A percentile compares a stretch with the other conserved stretches of the same genome.
These are phyloP conservation scores for Rhododendron henanense DNA, from an alignment of 148 eudicot genomes.

Conservation along the genomic window DNA sequence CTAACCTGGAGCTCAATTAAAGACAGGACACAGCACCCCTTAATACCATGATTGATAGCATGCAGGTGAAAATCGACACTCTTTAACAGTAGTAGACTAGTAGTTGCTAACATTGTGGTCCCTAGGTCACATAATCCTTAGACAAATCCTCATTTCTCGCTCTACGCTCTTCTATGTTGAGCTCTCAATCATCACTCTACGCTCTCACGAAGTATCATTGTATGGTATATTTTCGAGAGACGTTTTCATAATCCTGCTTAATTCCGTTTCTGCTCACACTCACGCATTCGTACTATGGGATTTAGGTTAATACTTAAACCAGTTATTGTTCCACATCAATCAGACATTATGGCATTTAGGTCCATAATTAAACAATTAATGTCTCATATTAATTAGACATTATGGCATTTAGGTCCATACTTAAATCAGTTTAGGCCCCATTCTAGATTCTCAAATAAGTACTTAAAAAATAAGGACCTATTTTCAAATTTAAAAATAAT, in stretches of 20 bases:
- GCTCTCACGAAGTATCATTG: no score
- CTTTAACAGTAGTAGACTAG: background rate
- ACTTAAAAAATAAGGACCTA: no score
- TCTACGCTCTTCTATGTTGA: background rate
- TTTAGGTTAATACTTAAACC: no score
- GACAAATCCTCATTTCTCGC: background rate
- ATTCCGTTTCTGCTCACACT: background rate
- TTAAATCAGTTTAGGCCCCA: no score
- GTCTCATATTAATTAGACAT: background rate
- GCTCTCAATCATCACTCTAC: background rate
- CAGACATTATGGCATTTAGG: background rate
- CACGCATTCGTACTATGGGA: background rate
- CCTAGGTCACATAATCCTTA: background rate
- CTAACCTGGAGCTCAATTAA: background rate
- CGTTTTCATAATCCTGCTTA: background rate
- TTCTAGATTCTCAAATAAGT: no score
- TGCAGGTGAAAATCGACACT: background rate
- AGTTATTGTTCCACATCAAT: no score
- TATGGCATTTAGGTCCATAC: background rate
- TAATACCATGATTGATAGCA: background rate
- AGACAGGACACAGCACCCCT: background rate
- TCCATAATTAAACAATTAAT: no score
- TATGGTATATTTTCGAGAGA: background rate
- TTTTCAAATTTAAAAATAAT: no score
- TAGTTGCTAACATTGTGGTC: background rate